Conservation (phyloP, 1,284 basidiomycete genomes). For the Thecaphora frezii region DNA sequence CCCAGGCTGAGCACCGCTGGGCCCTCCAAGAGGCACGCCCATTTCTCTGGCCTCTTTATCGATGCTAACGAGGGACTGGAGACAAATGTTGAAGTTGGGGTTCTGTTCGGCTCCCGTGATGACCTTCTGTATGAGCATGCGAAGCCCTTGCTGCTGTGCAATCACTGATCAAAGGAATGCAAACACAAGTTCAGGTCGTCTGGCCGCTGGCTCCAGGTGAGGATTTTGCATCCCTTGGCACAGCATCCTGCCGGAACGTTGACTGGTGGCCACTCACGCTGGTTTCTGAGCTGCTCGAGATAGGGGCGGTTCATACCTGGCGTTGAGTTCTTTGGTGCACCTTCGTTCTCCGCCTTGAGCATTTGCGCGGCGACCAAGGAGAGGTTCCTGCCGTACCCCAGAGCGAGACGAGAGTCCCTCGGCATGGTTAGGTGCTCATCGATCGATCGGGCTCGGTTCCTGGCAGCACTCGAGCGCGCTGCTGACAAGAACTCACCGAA, state of each 20-base stretch:
- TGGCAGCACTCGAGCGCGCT: not conserved
- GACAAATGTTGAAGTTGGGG: slow-evolving; percentile 38
- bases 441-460: not conserved
- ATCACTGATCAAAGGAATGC: slow-evolving; percentile 3
- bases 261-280: slow-evolving; percentile 3
- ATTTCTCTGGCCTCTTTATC: slow-evolving; percentile 49
- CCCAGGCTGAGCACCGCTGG: slow-evolving; percentile 14
- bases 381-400: slow-evolving; percentile 28
- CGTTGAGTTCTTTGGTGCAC: slow-evolving; percentile 5
- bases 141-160: slow-evolving; percentile 42
- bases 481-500: slow-evolving; percentile 5
- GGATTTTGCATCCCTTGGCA: not conserved
- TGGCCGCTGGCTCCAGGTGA: too few species aligned
- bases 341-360: slow-evolving; percentile 9
- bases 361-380: slow-evolving; percentile 19
- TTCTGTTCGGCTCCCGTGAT: slow-evolving; percentile 20
- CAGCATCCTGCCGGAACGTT: not conserved
- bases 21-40: slow-evolving; percentile 41
- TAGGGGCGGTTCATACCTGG: slow-evolving; percentile 29
- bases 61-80: slow-evolving; percentile 45
- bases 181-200: not conserved
- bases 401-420: not conserved
- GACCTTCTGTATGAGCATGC: slow-evolving; percentile 31
- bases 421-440: too few species aligned
- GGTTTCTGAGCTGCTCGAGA: slow-evolving; percentile 41